Conservation (phyloP, 2,329 filamentous ascomycete species). For the Colletotrichum kahawae region DNA sequence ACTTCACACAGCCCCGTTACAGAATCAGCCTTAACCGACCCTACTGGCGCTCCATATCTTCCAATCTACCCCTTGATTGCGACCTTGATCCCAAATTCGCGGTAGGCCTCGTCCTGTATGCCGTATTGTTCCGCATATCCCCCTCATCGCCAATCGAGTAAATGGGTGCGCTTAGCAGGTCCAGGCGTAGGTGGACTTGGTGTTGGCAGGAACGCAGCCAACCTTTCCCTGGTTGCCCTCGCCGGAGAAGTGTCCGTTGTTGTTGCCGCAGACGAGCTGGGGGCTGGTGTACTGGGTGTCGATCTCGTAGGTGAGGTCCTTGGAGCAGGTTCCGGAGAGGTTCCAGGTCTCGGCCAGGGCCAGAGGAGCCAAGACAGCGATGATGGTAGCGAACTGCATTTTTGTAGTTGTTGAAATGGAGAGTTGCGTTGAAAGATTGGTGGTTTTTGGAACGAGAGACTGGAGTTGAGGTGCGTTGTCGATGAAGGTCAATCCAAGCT, state of each 20-base stretch:
- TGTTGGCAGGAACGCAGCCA: neutral
- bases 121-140: neutral
- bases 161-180: neutral
- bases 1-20: neutral
- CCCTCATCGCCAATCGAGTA: neutral
- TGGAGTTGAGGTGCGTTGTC: neutral
- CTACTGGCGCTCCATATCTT: neutral
- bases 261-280: neutral
- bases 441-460: neutral
- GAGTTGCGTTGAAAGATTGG: neutral
- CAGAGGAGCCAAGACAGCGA: neutral
- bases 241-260: neutral
- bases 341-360: neutral
- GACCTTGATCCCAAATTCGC: neutral
- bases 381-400: neutral
- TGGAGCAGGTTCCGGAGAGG: neutral
- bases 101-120: neutral
- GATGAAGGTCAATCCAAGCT: neutral
- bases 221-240: neutral
- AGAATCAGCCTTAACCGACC: neutral
- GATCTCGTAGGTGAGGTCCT: neutral
- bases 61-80: neutral
- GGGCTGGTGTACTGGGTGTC: neutral
- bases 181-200: neutral
- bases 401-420: neutral